A percentile compares a stretch with the other conserved stretches of the same genome.
phyloP scores from a whole-genome alignment of 2,329 filamentous ascomycete species.

The Allantophomopsis cytisporea region DNA sequence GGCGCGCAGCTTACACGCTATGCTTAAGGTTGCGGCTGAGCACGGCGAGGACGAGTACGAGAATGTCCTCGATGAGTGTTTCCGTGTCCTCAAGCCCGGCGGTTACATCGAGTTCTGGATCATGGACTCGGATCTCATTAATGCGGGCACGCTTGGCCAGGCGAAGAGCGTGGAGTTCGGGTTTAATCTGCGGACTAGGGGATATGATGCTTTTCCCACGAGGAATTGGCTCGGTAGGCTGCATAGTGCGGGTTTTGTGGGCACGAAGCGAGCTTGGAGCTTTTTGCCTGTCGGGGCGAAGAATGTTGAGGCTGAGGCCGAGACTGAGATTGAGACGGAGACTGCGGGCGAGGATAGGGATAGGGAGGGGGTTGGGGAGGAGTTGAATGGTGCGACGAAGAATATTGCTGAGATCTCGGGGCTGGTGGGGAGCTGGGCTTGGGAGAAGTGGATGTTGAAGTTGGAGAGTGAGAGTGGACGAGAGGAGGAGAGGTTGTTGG shows the following conservation, averaged over 20 bases:
- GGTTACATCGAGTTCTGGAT: conserved; percentile 86
- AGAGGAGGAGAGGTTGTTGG: conserved; percentile 44
- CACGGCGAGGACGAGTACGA: conserved; percentile 77
- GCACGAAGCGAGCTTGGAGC: conserved; percentile 76
- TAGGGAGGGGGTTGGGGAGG: conserved; percentile 25
- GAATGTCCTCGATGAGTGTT: conserved; percentile 69
- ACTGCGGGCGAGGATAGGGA: conserved; percentile 18
- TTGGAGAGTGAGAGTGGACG: conserved; percentile 78
- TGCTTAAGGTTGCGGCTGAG: conserved; percentile 61
- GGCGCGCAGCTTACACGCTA: conserved; percentile 71
- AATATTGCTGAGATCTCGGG: conserved; percentile 65
- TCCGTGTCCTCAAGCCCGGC: conserved; percentile 78
- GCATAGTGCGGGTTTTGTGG: conserved; percentile 60
- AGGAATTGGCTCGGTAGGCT: conserved; percentile 70
- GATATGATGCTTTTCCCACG: conserved; percentile 78
- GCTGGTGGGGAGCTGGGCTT: conserved; percentile 75
- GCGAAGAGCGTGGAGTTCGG: conserved; percentile 86
- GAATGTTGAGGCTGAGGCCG: conserved; percentile 22
- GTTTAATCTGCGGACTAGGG: conserved; percentile 76
- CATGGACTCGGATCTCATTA: conserved; percentile 81
- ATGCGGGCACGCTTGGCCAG: conserved; percentile 64
- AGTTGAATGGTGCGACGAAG: conserved; percentile 51
- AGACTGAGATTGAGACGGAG: conserved; percentile 26
- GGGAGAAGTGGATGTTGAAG: conserved; percentile 93
- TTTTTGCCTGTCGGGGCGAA: conserved; percentile 64